Conservation (phyloP, 805 yeast species). For the Millerozyma miso region DNA sequence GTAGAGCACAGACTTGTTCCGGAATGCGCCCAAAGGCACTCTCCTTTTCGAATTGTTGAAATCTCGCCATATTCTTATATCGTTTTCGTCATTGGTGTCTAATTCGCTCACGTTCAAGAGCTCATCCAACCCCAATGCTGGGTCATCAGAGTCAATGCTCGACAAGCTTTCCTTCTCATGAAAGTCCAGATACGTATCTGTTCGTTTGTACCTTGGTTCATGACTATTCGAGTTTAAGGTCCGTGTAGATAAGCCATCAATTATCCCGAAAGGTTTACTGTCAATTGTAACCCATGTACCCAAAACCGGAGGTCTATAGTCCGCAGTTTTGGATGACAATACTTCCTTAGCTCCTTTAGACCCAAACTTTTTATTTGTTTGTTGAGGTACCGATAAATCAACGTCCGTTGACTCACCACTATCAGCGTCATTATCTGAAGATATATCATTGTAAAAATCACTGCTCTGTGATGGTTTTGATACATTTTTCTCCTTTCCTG, state of each 20-base stretch:
- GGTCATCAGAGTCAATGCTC: slow-evolving; percentile 22
- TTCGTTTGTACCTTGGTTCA: slow-evolving; percentile 1
- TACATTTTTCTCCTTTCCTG: slow-evolving; percentile 5
- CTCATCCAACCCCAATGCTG: slow-evolving; percentile 63
- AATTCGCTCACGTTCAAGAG: slow-evolving; percentile 82
- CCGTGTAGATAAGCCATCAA: slow-evolving; percentile 90
- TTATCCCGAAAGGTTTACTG: slow-evolving; percentile 84
- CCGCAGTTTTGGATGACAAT: slow-evolving; percentile 78
- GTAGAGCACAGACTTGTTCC: slow-evolving; percentile 56
- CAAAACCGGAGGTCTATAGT: slow-evolving; percentile 84
- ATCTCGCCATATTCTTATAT: slow-evolving; percentile 44
- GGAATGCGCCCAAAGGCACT: slow-evolving; percentile 84
- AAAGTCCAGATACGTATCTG: slow-evolving; percentile 3
- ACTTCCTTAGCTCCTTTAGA: slow-evolving; percentile 89
- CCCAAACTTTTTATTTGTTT: slow-evolving; percentile 54
- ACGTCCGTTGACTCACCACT: slow-evolving; percentile 95
- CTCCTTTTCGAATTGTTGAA: slow-evolving; percentile 42
- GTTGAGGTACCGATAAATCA: slow-evolving; percentile 75
- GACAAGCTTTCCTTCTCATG: slow-evolving; percentile 12
- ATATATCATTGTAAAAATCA: slow-evolving; percentile 7
- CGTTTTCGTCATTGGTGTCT: slow-evolving; percentile 65
- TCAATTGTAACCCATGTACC: slow-evolving; percentile 87
- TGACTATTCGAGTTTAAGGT: slow-evolving; percentile 41
- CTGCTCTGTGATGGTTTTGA: slow-evolving; percentile 13
- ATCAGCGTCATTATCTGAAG: slow-evolving; percentile 30